Evolutionary conservation across 805 yeast genomes (phyloP).

Genomic region (Candida palmyrensis): DNA sequence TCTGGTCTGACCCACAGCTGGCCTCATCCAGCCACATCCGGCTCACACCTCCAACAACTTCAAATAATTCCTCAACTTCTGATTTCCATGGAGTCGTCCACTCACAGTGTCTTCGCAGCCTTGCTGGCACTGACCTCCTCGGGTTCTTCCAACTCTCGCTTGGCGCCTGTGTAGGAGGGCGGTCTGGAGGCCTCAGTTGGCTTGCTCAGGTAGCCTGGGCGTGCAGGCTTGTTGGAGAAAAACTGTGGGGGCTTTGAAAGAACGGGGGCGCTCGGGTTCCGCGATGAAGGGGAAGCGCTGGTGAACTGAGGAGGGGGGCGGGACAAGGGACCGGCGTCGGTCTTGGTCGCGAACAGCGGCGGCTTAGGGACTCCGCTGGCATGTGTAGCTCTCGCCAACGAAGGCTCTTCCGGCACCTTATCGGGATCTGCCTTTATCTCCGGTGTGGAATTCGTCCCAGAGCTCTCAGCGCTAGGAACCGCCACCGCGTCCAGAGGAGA

Average conservation of each 20-base stretch:
- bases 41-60: no score
- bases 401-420: no score
- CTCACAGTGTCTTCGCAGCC: conserved; percentile 5
- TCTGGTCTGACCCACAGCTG: no score
- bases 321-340: conserved; percentile 14
- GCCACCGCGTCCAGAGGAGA: no score
- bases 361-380: conserved; percentile 15
- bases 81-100: no score
- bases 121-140: conserved; percentile 6
- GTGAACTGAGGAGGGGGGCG: conserved; percentile 22
- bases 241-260: conserved; percentile 35
- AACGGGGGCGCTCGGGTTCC: conserved; percentile 20
- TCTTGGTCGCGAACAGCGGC: conserved; percentile 19
- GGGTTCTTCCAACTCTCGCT: conserved; percentile 8
- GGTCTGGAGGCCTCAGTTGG: conserved; percentile 3
- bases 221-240: conserved; percentile 27
- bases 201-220: conserved; percentile 6
- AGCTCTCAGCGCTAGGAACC: no score
- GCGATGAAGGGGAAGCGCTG: conserved; percentile 5
- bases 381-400: conserved; percentile 1
- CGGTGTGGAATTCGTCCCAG: no score
- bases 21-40: no score
- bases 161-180: conserved; percentile 3
- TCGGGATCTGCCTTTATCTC: no score
- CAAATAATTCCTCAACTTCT: no score